phyloP scores from a whole-genome alignment of 164 flowering plant genomes.

The Dillenia suffruticosa region DNA sequence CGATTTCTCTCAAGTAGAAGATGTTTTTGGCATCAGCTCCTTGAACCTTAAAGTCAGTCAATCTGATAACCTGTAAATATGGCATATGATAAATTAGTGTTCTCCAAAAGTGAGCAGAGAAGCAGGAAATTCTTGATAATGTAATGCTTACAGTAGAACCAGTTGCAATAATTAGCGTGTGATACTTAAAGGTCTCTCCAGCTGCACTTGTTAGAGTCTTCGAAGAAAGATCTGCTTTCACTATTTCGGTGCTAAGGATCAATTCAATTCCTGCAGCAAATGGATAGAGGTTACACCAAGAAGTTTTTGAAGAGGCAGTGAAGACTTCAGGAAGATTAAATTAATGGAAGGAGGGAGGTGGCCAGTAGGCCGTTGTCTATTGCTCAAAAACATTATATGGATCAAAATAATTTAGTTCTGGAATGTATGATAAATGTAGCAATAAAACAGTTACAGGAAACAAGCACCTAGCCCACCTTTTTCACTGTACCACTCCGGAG shows the following conservation, averaged over 20 bases:
- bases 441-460: too few relatives aligned
- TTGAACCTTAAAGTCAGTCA: conserved; percentile 85
- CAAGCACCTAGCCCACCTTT: conserved; percentile 38
- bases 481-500: conserved; percentile 80
- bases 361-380: not conserved
- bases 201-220: conserved; percentile 68
- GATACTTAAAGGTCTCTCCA: conserved; percentile 68
- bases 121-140: not conserved
- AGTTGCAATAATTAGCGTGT: conserved; percentile 67
- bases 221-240: conserved; percentile 83
- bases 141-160: conserved; percentile 64
- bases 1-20: conserved; percentile 89
- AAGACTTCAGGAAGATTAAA: not conserved
- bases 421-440: too few relatives aligned
- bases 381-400: too few relatives aligned
- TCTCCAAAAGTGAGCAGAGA: too few relatives aligned
- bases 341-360: not conserved
- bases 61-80: conserved; percentile 61
- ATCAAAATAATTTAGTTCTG: too few relatives aligned
- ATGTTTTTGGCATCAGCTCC: conserved; percentile 95
- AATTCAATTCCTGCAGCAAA: conserved; percentile 73
- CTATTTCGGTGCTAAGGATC: conserved; percentile 82
- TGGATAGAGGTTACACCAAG: not conserved
- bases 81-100: not conserved
- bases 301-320: not conserved